phyloP scores from a whole-genome alignment of 495 filamentous ascomycete species.

The Bacidia gigantensis region DNA sequence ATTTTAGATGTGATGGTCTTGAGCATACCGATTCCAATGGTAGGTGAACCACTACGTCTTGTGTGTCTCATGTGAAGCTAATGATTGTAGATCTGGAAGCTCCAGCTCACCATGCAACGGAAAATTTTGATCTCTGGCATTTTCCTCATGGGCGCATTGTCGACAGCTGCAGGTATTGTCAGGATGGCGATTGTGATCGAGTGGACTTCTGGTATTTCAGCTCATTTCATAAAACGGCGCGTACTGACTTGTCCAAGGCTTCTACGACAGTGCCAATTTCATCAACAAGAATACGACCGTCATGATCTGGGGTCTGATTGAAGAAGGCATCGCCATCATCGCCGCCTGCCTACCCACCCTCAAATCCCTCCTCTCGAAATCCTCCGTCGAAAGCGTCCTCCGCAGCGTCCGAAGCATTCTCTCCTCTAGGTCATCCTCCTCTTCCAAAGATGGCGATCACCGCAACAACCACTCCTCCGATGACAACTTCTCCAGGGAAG shows the following conservation, averaged over 20 bases:
- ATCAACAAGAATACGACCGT: background rate
- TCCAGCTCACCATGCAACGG: no score
- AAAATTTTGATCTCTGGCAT: no score
- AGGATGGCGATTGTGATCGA: background rate
- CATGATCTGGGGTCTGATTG: conserved; percentile 4
- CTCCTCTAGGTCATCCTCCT: background rate
- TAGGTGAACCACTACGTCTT: no score
- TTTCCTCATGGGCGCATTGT: no score
- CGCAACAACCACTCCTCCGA: no score
- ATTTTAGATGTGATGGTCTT: conserved; percentile 7
- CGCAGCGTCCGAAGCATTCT: background rate
- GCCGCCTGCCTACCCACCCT: conserved; percentile 9
- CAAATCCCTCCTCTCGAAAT: conserved; percentile 6
- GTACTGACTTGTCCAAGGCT: conserved; percentile 13
- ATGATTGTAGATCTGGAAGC: no score
- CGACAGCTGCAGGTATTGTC: no score
- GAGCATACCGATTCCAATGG: conserved; percentile 3
- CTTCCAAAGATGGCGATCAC: no score
- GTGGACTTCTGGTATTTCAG: background rate
- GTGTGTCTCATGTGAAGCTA: no score
- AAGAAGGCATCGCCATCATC: conserved; percentile 2
- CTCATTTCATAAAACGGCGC: conserved; percentile 14
- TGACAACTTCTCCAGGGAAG: no score
- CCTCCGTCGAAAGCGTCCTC: background rate
- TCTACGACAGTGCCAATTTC: background rate